phyloP scores from a whole-genome alignment of 352 stramenopile species.

The Globisporangium nodosum region DNA sequence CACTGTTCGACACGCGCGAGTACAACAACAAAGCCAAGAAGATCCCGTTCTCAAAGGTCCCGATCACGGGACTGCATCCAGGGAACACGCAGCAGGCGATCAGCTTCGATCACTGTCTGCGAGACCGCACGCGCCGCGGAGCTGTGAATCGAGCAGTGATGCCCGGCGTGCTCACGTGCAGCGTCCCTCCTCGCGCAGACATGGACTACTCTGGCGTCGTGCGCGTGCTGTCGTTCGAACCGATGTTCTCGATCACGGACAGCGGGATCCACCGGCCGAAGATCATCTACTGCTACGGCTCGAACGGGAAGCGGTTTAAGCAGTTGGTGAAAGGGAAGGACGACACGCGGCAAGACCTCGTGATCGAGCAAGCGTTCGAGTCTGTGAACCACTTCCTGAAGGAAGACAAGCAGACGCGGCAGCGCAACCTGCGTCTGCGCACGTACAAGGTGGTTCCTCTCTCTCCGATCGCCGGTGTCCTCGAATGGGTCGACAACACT shows the following conservation, averaged over 20 bases:
- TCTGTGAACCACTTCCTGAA: constrained; percentile 86
- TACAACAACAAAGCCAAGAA: constrained; percentile 73
- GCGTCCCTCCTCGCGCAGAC: constrained; percentile 55
- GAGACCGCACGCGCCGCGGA: constrained; percentile 35
- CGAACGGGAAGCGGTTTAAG: constrained; percentile 89
- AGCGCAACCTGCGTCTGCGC: constrained; percentile 83
- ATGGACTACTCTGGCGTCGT: constrained; percentile 82
- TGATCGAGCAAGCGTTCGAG: constrained; percentile 89
- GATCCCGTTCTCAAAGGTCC: constrained; percentile 59
- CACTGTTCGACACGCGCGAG: constrained; percentile 72
- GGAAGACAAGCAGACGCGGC: constrained; percentile 50
- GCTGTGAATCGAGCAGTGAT: constrained; percentile 39
- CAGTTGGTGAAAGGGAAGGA: constrained; percentile 96
- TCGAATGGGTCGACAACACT: constrained; percentile 99
- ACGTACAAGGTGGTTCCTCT: constrained; percentile 96
- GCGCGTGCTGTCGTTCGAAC: constrained; percentile 88
- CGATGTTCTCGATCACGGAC: constrained; percentile 91
- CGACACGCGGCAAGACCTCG: constrained; percentile 83
- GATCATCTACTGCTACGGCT: constrained; percentile 96
- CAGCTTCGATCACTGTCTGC: constrained; percentile 72
- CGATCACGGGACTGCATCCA: constrained; percentile 29
- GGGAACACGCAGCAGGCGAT: constrained; percentile 13
- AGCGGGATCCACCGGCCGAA: constrained; percentile 95
- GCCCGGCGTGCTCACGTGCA: constrained; percentile 75
- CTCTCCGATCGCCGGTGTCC: constrained; percentile 90